Conservation (phyloP, 2,329 filamentous ascomycete species). For the Stagonosporopsis tanaceti region DNA sequence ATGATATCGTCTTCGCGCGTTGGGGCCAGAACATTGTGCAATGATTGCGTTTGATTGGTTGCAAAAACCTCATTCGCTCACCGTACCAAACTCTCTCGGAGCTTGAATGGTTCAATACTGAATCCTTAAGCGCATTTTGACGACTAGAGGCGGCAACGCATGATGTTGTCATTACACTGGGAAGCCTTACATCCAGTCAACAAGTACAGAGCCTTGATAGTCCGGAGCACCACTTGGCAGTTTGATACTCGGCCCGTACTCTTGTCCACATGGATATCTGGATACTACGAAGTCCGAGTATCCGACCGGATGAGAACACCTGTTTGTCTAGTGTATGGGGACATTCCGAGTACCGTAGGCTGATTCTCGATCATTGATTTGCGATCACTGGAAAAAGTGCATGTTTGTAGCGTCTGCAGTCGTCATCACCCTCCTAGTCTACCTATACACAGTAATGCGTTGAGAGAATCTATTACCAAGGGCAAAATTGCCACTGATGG, state of each 20-base stretch:
- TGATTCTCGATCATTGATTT: not conserved
- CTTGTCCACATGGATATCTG: not conserved
- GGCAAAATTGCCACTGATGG: not conserved
- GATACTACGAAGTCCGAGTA: not conserved
- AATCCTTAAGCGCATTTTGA: not conserved
- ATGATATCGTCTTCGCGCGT: constrained; percentile 4
- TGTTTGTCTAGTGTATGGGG: not conserved
- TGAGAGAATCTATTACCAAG: not conserved
- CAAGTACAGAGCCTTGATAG: not conserved
- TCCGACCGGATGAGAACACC: not conserved
- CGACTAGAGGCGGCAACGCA: not conserved
- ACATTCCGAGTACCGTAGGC: not conserved
- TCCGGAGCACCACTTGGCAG: not conserved
- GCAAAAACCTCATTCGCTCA: constrained; percentile 1
- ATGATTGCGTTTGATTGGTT: constrained; percentile 8
- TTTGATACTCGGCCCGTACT: not conserved
- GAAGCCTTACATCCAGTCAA: not conserved
- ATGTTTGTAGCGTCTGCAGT: not conserved
- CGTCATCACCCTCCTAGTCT: not conserved
- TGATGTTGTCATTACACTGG: not conserved
- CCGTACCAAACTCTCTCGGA: constrained; percentile 4
- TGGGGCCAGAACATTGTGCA: not conserved
- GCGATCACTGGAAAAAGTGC: not conserved
- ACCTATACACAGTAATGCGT: not conserved
- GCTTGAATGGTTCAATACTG: not conserved